Conservation (phyloP, 371 early-diverging fungal species). For the Apophysomyces ossiformis region DNA sequence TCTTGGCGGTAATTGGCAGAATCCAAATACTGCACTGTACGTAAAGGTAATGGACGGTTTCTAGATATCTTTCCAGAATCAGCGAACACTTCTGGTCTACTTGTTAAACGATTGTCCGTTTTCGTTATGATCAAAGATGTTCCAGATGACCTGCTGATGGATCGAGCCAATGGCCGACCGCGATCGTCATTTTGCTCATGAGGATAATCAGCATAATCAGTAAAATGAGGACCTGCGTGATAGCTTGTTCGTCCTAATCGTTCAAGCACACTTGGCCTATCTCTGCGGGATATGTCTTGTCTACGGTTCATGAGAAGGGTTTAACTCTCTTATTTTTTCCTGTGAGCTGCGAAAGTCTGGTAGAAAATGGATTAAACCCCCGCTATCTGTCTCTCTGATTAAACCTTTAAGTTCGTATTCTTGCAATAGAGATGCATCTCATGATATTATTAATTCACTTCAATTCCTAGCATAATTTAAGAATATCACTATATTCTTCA, state of each 20-base stretch:
- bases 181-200: not conserved
- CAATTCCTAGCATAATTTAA: too few relatives aligned
- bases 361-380: too few relatives aligned
- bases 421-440: too few relatives aligned
- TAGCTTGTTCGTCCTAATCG: constrained; percentile 3
- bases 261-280: constrained; percentile 1
- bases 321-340: not conserved
- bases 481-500: too few relatives aligned
- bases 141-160: constrained; percentile 2
- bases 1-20: not conserved
- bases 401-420: too few relatives aligned
- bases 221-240: not conserved
- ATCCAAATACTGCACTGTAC: not conserved
- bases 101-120: not conserved
- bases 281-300: constrained; percentile 9
- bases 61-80: not conserved
- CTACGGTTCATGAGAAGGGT: not conserved
- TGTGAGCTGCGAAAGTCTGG: not conserved
- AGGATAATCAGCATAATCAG: not conserved
- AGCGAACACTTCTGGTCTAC: not conserved
- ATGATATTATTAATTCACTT: too few relatives aligned
- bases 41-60: not conserved
- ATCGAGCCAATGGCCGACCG: constrained; percentile 2
- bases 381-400: too few relatives aligned
- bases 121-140: not conserved